Conservation (phyloP, 805 yeast genomes). For the Cyberlindnera saturnus region DNA sequence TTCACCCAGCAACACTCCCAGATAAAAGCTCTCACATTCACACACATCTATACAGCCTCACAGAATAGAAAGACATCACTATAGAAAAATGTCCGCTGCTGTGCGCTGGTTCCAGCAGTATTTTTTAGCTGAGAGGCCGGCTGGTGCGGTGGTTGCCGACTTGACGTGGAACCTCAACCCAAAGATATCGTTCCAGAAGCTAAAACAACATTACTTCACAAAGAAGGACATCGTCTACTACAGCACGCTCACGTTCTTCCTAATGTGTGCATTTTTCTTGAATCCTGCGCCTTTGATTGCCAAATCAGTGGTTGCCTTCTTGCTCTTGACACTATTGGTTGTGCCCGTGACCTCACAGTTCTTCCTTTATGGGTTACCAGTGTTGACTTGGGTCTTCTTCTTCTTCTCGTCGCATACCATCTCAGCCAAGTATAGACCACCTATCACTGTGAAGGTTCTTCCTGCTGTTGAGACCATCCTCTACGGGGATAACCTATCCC, state of each 20-base stretch:
- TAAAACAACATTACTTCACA: slow-evolving; percentile 38
- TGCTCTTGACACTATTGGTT: slow-evolving; percentile 39
- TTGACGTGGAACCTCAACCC: slow-evolving; percentile 45
- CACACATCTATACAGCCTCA: neutral
- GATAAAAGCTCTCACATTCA: neutral
- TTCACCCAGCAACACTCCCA: neutral
- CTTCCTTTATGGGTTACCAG: slow-evolving; percentile 76
- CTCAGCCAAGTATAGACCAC: slow-evolving; percentile 71
- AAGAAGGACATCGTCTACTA: slow-evolving; percentile 46
- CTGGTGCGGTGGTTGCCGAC: slow-evolving; percentile 43
- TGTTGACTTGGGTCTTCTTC: slow-evolving; percentile 78
- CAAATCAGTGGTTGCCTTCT: slow-evolving; percentile 30
- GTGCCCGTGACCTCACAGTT: slow-evolving; percentile 81
- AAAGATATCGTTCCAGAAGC: slow-evolving; percentile 31
- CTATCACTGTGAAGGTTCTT: slow-evolving; percentile 80
- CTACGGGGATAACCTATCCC: slow-evolving; percentile 86
- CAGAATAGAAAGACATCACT: neutral
- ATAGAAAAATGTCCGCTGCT: slow-evolving; percentile 12
- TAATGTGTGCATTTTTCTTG: slow-evolving; percentile 51
- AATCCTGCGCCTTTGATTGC: slow-evolving; percentile 47
- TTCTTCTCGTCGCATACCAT: slow-evolving; percentile 74
- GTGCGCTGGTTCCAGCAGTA: slow-evolving; percentile 38
- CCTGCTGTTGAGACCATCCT: slow-evolving; percentile 91
- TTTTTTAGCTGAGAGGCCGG: slow-evolving; percentile 49
- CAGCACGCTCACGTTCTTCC: slow-evolving; percentile 43